Base-by-base conservation (phyloP, 192 early-diverging fungal genomes). In the Coemansia interrupta region DNA sequence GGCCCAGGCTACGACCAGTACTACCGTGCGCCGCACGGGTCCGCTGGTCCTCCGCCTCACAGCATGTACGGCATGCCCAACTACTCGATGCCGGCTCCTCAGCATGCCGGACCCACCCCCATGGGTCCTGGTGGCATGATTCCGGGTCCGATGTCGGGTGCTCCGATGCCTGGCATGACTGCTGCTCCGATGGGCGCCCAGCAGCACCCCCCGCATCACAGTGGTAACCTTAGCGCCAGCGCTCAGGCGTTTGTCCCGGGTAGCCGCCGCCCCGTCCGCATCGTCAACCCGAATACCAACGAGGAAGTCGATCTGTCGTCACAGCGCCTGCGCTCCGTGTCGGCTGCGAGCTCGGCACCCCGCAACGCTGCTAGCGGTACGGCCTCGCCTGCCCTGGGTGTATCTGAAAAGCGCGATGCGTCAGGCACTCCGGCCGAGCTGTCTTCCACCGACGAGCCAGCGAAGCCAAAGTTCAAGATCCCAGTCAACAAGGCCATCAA, bases 201-300 rank as follows among this genome's bases (percentile, higher is more conserved):
- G 45, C 65, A 60, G 48, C 61, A 56, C 0, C 40, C 48, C 40
- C 64, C 54, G 32, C 60, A 69, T 43, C 67, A 80, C 42, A 19
- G 13, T 19, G 19, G 29, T 20, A 60, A 60, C 6, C 54, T 74
- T 29, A 68, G 67, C 59, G 52, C 70, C 18, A 63, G 19, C 30
- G 66, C 66, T 40, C 73, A 73, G 70, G 49, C 67, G 0, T 72
- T 70, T 68, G 59, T 74, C 5, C 66, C 72, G 23, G 59, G 69
- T 26, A 26, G 4, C 49, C 67, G 64, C 38, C 56, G 68, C 14
- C 48, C 85, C 5, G 88, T 92, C 64, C 80, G 83, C 47, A 92
- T 92, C 65, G 85, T 89, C 58, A 84, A 89, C 56, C 90, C 90
- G 0, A 75, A 82, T 3, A 89, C 87, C 41, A 85, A 83, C 65